Percentiles rank a stretch among this genome's conserved stretches.
Evolutionary conservation across 2,329 filamentous ascomycete species (phyloP).

Genomic region (Talaromyces atroroseus): DNA sequence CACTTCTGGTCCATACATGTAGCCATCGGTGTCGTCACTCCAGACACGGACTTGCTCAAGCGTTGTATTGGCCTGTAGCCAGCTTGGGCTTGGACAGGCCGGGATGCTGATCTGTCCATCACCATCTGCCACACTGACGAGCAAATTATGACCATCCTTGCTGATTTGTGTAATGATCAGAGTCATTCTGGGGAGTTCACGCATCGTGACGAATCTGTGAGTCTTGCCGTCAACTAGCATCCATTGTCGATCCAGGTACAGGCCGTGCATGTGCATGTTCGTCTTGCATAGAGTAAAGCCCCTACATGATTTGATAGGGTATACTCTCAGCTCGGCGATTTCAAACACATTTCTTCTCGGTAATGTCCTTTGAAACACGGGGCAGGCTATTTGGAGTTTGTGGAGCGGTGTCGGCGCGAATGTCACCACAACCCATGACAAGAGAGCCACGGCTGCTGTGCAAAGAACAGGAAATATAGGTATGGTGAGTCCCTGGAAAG

Average conservation of each 20-base stretch:
- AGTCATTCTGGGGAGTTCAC: conserved; percentile 57
- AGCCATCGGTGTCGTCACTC: conserved; percentile 54
- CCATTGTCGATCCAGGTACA: conserved; percentile 60
- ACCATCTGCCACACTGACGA: conserved; percentile 22
- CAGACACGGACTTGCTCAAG: conserved; percentile 52
- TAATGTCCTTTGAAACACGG: background rate
- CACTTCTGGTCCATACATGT: conserved; percentile 48
- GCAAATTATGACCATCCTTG: conserved; percentile 40
- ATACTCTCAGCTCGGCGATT: conserved; percentile 47
- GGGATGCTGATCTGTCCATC: conserved; percentile 47
- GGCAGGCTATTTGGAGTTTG: background rate
- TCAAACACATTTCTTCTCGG: conserved; percentile 15
- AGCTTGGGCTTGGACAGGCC: conserved; percentile 48
- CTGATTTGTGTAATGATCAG: conserved; percentile 53
- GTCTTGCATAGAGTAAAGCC: conserved; percentile 52
- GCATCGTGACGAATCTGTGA: conserved; percentile 58
- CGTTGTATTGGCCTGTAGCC: conserved; percentile 51
- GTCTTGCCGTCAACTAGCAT: conserved; percentile 56
- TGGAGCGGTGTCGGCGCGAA: conserved; percentile 5
- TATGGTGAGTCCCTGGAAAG: background rate
- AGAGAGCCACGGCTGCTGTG: conserved; percentile 4
- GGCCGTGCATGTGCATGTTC: conserved; percentile 50
- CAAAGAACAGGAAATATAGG: background rate
- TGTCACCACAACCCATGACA: conserved; percentile 1
- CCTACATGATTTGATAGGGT: conserved; percentile 63